Evolutionary conservation across 2,329 filamentous ascomycete species (phyloP).

Genomic region (Exophiala viscosa): DNA sequence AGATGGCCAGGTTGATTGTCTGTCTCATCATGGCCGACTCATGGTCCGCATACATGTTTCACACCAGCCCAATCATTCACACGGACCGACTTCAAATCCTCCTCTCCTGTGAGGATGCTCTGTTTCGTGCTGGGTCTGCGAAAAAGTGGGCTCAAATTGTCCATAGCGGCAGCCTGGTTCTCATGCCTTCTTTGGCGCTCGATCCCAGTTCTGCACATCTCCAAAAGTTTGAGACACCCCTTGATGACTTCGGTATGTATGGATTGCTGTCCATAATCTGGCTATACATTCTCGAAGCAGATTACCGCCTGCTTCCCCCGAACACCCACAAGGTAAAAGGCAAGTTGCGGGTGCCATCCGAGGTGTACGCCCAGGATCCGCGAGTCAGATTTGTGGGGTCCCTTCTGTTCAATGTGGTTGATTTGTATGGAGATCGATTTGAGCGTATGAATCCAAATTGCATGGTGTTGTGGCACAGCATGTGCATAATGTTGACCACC

Average conservation of each 20-base stretch:
- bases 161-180: background rate
- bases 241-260: background rate
- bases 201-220: no score
- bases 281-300: background rate
- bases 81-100: constrained; percentile 4
- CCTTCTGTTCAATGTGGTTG: background rate
- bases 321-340: background rate
- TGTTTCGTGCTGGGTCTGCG: constrained; percentile 6
- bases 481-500: constrained; percentile 50
- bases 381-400: background rate
- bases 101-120: constrained; percentile 7
- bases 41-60: constrained; percentile 1
- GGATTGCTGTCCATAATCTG: constrained; percentile 8
- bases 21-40: constrained; percentile 9
- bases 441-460: constrained; percentile 47
- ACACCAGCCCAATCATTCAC: constrained; percentile 5
- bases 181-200: constrained; percentile 7
- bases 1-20: constrained; percentile 10
- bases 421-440: constrained; percentile 40
- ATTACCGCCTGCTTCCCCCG: background rate
- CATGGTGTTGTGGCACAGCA: constrained; percentile 50
- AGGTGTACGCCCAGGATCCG: background rate
- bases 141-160: constrained; percentile 6
- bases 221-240: no score
- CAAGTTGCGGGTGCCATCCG: background rate